Percentiles rank a stretch among this genome's conserved stretches.
Evolutionary conservation across 169 alveolate species (phyloP).

Genomic region (Prorocentrum cordatum): DNA sequence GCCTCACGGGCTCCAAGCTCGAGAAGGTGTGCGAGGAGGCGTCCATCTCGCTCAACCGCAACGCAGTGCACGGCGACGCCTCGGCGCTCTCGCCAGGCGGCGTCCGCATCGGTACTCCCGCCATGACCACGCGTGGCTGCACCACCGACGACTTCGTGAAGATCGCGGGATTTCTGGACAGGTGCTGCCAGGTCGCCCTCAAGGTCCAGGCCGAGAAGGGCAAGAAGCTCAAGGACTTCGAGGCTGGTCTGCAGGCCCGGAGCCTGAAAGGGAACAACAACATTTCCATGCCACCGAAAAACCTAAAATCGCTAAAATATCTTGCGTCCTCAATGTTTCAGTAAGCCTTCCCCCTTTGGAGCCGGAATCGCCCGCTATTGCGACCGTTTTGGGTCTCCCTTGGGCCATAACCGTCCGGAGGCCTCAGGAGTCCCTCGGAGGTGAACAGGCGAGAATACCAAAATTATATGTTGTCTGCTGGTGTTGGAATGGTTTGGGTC

Average conservation of each 20-base stretch:
- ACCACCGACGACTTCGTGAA: constrained; percentile 75
- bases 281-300: too few relatives aligned
- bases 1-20: constrained; percentile 69
- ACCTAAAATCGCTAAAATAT: too few relatives aligned
- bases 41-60: constrained; percentile 66
- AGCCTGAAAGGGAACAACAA: too few relatives aligned
- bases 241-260: constrained; percentile 36
- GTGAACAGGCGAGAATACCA: too few relatives aligned
- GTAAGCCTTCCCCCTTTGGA: too few relatives aligned
- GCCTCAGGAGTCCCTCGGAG: too few relatives aligned
- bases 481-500: too few relatives aligned
- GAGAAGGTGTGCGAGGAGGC: constrained; percentile 69
- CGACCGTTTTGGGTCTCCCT: too few relatives aligned
- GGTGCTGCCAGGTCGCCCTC: constrained; percentile 44
- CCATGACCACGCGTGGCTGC: constrained; percentile 90
- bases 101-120: constrained; percentile 91
- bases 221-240: constrained; percentile 62
- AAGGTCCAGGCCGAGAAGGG: constrained; percentile 61
- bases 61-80: constrained; percentile 74
- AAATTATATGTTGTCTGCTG: too few relatives aligned
- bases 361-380: too few relatives aligned
- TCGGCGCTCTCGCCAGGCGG: constrained; percentile 87
- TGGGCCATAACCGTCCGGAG: too few relatives aligned
- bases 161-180: constrained; percentile 40
- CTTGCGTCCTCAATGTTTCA: too few relatives aligned